A percentile compares a stretch with the other conserved stretches of the same genome.
Conservation (phyloP, 495 filamentous ascomycete genomes). For the Penicillium bialowiezense region DNA sequence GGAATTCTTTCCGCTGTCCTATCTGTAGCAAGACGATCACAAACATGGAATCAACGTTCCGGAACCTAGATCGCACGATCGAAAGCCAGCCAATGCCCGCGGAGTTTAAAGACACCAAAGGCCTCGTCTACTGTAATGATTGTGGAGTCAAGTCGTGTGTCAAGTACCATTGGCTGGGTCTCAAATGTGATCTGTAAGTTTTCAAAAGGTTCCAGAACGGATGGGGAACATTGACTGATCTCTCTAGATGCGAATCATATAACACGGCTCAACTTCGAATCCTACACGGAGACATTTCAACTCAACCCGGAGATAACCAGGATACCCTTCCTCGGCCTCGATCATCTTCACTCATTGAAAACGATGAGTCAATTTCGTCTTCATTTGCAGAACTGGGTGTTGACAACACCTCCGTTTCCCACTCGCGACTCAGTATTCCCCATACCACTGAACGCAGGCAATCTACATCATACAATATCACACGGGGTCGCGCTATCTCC, state of each 20-base stretch:
- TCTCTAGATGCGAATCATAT: constrained; percentile 66
- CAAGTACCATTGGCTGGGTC: constrained; percentile 89
- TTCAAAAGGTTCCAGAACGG: not conserved
- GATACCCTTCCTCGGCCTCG: constrained; percentile 20
- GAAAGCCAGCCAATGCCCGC: constrained; percentile 86
- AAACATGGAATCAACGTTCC: constrained; percentile 97
- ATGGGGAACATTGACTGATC: constrained; percentile 7
- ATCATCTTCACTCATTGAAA: constrained; percentile 26
- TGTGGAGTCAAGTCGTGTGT: constrained; percentile 83
- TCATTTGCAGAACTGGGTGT: constrained; percentile 29
- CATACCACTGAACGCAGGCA: constrained; percentile 22
- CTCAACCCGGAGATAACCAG: constrained; percentile 17
- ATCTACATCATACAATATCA: constrained; percentile 38
- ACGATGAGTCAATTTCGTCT: constrained; percentile 22
- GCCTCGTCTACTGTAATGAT: constrained; percentile 88
- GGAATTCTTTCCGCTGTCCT: constrained; percentile 87
- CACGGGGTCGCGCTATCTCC: constrained; percentile 37
- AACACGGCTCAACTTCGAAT: constrained; percentile 77
- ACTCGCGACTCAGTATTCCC: constrained; percentile 26
- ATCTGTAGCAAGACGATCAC: constrained; percentile 89
- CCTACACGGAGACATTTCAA: constrained; percentile 39
- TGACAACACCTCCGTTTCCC: constrained; percentile 31
- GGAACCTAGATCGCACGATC: constrained; percentile 82
- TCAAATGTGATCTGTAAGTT: constrained; percentile 75
- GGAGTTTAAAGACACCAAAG: constrained; percentile 75